phyloP scores from a whole-genome alignment of 768 basidiomycete genomes.

The Leccinum obscurum region DNA sequence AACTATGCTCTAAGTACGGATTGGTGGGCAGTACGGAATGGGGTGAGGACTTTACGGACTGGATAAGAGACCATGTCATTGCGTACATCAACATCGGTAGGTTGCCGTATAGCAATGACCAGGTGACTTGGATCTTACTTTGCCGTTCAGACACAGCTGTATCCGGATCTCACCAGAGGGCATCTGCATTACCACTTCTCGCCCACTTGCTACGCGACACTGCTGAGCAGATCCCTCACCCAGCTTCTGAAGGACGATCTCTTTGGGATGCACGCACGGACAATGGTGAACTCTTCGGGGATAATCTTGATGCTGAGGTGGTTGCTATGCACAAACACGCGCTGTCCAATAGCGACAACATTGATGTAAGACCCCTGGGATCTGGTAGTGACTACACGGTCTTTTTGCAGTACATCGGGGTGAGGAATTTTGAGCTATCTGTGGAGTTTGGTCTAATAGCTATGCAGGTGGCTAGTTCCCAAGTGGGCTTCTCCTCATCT shows the following conservation, averaged over 20 bases:
- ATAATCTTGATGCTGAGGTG: constrained; percentile 32
- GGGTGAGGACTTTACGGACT: constrained; percentile 87
- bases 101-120: constrained; percentile 32
- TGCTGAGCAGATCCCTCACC: constrained; percentile 74
- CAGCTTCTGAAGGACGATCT: constrained; percentile 58
- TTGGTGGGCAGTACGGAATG: constrained; percentile 90
- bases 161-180: constrained; percentile 49
- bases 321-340: constrained; percentile 27
- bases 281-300: constrained; percentile 40
- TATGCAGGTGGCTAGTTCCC: constrained; percentile 35
- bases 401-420: constrained; percentile 80
- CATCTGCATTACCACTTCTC: constrained; percentile 77
- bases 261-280: constrained; percentile 81
- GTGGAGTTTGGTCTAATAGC: constrained; percentile 4
- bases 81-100: constrained; percentile 83
- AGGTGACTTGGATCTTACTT: constrained; percentile 27
- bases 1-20: constrained; percentile 46
- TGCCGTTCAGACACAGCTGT: constrained; percentile 50
- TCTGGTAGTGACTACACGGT: constrained; percentile 92
- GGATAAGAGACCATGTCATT: constrained; percentile 79
- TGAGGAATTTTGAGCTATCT: constrained; percentile 32
- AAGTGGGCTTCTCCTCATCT: constrained; percentile 34
- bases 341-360: constrained; percentile 30
- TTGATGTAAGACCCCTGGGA: constrained; percentile 62
- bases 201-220: constrained; percentile 69